phyloP scores from a whole-genome alignment of 2,329 filamentous ascomycete species.

The Xylariomycetidae sp. region DNA sequence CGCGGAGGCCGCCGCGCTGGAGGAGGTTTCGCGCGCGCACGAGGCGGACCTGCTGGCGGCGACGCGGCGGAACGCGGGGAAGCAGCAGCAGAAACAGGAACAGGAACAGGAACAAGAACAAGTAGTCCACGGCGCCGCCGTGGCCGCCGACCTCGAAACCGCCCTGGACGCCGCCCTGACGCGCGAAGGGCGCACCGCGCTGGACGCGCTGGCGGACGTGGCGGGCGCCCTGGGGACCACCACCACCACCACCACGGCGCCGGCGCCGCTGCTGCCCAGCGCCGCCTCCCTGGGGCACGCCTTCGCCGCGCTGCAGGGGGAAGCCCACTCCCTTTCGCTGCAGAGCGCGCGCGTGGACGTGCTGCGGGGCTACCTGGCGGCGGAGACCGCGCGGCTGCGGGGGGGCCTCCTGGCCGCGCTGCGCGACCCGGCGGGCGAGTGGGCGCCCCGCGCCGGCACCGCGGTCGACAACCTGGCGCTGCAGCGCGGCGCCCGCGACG shows the following conservation, averaged over 20 bases:
- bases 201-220: slow-evolving; percentile 52
- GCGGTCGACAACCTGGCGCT: slow-evolving; percentile 68
- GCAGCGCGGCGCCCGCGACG: slow-evolving; percentile 62
- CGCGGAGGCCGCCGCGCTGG: slow-evolving; percentile 54
- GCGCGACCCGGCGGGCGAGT: slow-evolving; percentile 38
- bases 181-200: slow-evolving; percentile 46
- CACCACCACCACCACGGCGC: too few relatives aligned
- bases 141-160: slow-evolving; percentile 39
- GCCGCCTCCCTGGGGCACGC: slow-evolving; percentile 35
- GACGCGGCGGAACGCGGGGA: slow-evolving; percentile 3
- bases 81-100: slow-evolving; percentile 6
- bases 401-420: slow-evolving; percentile 36
- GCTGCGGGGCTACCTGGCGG: slow-evolving; percentile 51
- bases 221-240: slow-evolving; percentile 44
- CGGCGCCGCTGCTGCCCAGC: slow-evolving; percentile 21
- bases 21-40: slow-evolving; percentile 38
- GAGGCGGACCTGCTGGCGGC: slow-evolving; percentile 30
- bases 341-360: slow-evolving; percentile 43
- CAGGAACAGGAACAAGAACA: not conserved
- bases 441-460: slow-evolving; percentile 51
- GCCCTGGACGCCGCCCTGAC: slow-evolving; percentile 50
- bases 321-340: slow-evolving; percentile 29
- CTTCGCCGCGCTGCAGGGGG: slow-evolving; percentile 51
- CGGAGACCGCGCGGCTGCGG: slow-evolving; percentile 40
- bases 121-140: slow-evolving; percentile 13